Conservation (phyloP, 2,329 filamentous ascomycete genomes). For the Pseudogymnoascus sp. region DNA sequence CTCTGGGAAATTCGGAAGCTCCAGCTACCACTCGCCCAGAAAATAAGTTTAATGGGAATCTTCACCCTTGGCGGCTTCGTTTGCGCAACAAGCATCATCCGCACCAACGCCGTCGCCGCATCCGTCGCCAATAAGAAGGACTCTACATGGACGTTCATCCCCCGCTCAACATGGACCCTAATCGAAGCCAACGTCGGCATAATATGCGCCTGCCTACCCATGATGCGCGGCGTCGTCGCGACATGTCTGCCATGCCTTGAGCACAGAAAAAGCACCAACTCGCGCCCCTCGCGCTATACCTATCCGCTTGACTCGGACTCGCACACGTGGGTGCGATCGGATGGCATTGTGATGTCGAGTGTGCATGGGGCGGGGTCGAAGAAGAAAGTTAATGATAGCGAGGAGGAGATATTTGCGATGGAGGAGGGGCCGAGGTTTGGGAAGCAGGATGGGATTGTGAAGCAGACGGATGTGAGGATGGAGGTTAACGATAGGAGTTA, state of each 20-base stretch:
- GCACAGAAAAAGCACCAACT: not conserved
- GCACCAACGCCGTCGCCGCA: slow-evolving; percentile 30
- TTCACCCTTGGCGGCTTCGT: slow-evolving; percentile 31
- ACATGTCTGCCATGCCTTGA: slow-evolving; percentile 3
- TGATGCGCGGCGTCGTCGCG: slow-evolving; percentile 15
- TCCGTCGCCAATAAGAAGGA: slow-evolving; percentile 9
- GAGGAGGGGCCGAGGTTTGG: not conserved
- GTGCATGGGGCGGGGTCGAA: not conserved
- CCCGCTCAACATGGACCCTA: slow-evolving; percentile 30
- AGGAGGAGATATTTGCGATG: not conserved
- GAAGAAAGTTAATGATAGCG: not conserved
- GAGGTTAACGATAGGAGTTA: not conserved
- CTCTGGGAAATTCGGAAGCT: slow-evolving; percentile 27
- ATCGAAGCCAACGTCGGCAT: slow-evolving; percentile 30
- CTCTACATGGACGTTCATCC: slow-evolving; percentile 41
- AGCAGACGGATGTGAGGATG: not conserved
- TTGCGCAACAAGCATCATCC: slow-evolving; percentile 25
- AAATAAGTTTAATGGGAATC: slow-evolving; percentile 38
- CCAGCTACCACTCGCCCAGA: slow-evolving; percentile 29
- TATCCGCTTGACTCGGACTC: not conserved
- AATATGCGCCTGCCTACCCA: slow-evolving; percentile 33
- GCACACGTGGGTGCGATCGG: not conserved
- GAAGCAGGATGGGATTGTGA: not conserved
- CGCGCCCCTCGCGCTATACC: not conserved
- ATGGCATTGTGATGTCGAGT: not conserved